phyloP scores from a whole-genome alignment of 2,329 filamentous ascomycete species.

The Huntiella decipiens region DNA sequence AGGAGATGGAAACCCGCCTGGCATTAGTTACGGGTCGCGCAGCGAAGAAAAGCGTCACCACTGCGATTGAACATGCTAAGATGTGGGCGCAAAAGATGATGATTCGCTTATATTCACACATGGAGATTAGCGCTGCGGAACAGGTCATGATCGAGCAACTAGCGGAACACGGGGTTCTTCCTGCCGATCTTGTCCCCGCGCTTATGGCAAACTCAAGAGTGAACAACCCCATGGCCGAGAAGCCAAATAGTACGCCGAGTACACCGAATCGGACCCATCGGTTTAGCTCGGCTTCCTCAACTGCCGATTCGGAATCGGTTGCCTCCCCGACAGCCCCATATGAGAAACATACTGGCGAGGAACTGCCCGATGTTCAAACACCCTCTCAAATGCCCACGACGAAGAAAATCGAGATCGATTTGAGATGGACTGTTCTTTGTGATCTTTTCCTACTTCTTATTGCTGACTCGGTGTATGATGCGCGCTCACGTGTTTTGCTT shows the following conservation, averaged over 20 bases:
- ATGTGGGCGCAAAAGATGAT: conserved; percentile 99
- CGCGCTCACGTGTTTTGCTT: conserved; percentile 66
- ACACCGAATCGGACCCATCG: conserved; percentile 8
- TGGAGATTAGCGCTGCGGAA: conserved; percentile 83
- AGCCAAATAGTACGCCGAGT: conserved; percentile 5
- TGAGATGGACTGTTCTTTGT: conserved; percentile 92
- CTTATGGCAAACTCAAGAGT: conserved; percentile 86
- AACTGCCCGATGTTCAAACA: conserved; percentile 60
- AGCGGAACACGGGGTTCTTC: conserved; percentile 74
- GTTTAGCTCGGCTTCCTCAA: conserved; percentile 13
- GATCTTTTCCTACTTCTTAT: conserved; percentile 92
- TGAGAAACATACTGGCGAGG: conserved; percentile 43
- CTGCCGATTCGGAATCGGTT: conserved; percentile 22
- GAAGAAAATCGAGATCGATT: conserved; percentile 79
- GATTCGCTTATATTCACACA: conserved; percentile 81
- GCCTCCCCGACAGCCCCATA: conserved; percentile 40
- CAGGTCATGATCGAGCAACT: conserved; percentile 99
- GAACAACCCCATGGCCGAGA: conserved; percentile 68
- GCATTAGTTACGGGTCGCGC: conserved; percentile 29
- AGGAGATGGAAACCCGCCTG: conserved; percentile 34
- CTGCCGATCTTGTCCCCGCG: conserved; percentile 63
- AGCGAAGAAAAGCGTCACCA: conserved; percentile 51
- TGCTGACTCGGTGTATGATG: conserved; percentile 84
- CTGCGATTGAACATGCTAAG: conserved; percentile 58
- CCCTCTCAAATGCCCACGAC: conserved; percentile 68